Base-by-base conservation (phyloP, 164 flowering plant species). In the Buxus sempervirens region DNA sequence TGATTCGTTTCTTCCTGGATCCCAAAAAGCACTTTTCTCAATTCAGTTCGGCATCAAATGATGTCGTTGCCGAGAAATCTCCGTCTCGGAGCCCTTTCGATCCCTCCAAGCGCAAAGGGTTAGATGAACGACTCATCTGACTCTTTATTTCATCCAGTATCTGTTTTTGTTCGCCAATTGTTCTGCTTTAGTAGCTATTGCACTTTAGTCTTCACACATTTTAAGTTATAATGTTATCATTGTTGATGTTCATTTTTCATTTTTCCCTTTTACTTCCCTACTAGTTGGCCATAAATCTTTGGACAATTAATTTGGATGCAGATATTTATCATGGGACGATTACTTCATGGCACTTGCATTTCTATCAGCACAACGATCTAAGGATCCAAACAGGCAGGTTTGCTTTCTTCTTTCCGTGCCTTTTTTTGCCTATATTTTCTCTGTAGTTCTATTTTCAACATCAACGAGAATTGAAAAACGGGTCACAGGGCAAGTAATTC, bases 291-390 rank as follows among this genome's bases (percentile, higher is more conserved):
- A 32, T 32, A 32, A 32, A 32, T 32, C 38, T 32, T 32, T 32
- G 3, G 38, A 32, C 7, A 32, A 32, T 32, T 32, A 32, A 32
- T 32, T 32, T 32, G 38, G 38, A 32, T 32, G 38, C 78, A 93
- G 98, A 54, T 93, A 87, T 72, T 76, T 93, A 73, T 84, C 98
- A 10, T 91, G 98, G 97, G 98, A 93, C 75, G 98, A 93, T 66
- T 94, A 94, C 75, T 94, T 94, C 73, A 88, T 94, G 98, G 91
- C 97, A 12, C 83, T 91, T 77, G 97, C 97, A 21, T 94, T 94
- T 76, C 79, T 91, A 23, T 91, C 98, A 1, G 95, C 97, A 9
- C 82, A 90, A 74, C 75, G 97, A 66, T 91, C 98, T 28, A 91
- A 94, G 73, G 98, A 91, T 76, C 97, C 97, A 9, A 90, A 90